Conservation (phyloP, 768 basidiomycete genomes). For the Lactarius sp. region DNA sequence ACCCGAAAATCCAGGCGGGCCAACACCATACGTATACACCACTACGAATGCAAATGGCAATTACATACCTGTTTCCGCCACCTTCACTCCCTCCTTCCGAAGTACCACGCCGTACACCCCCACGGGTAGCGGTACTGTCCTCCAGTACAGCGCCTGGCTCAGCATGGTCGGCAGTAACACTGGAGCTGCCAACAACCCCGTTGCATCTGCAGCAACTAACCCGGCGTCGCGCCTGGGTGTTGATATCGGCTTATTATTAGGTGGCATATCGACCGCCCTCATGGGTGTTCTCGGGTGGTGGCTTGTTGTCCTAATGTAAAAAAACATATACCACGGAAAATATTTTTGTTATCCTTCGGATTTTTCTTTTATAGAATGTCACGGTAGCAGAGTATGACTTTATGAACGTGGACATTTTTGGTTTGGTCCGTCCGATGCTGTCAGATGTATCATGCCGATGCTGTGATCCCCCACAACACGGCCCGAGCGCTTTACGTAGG, state of each 20-base stretch:
- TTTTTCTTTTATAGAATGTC: background rate
- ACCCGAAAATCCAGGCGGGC: conserved; percentile 22
- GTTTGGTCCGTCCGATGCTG: no score
- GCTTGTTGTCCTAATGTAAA: background rate
- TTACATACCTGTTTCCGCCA: conserved; percentile 27
- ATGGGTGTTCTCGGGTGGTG: background rate
- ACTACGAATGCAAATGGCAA: conserved; percentile 35
- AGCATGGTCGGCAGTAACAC: conserved; percentile 31
- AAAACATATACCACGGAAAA: background rate
- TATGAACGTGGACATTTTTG: background rate
- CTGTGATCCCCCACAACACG: no score
- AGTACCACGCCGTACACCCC: conserved; percentile 26
- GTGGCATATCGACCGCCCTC: background rate
- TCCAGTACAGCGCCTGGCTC: conserved; percentile 33
- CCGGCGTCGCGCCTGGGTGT: background rate
- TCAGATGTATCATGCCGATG: no score
- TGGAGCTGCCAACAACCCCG: conserved; percentile 17
- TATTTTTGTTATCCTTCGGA: background rate
- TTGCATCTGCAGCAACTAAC: conserved; percentile 4
- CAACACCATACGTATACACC: conserved; percentile 33
- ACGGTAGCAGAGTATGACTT: background rate
- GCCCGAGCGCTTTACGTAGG: background rate
- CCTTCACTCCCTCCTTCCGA: conserved; percentile 34
- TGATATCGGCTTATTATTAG: background rate
- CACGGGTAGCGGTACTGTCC: conserved; percentile 31